phyloP scores from a whole-genome alignment of 1,284 basidiomycete species.

The Erythrobasidium hasegawianum region DNA sequence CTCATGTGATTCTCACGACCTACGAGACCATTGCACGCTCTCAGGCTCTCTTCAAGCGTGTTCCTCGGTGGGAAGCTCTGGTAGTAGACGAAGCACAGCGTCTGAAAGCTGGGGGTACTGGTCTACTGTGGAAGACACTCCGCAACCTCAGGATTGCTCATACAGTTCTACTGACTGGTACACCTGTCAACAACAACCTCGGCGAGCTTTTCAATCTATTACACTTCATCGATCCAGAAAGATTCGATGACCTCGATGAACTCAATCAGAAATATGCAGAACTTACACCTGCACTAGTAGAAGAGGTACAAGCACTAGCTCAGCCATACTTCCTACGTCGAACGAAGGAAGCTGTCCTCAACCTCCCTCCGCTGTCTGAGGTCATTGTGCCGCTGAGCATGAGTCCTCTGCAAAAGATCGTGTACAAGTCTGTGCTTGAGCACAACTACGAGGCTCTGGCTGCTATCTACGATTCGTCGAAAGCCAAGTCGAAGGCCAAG shows the following conservation, averaged over 20 bases:
- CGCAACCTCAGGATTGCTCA: conserved; percentile 74
- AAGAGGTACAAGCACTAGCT: conserved; percentile 54
- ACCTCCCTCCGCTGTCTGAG: conserved; percentile 77
- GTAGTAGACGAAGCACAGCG: conserved; percentile 79
- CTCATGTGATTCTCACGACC: conserved; percentile 74
- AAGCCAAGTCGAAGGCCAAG: conserved; percentile 43
- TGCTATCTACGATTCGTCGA: conserved; percentile 24
- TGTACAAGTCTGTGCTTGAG: conserved; percentile 73
- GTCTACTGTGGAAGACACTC: conserved; percentile 75
- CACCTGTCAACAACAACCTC: conserved; percentile 94
- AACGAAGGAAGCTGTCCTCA: conserved; percentile 85
- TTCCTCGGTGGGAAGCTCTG: conserved; percentile 85
- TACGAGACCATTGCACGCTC: conserved; percentile 61
- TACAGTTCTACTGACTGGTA: conserved; percentile 90
- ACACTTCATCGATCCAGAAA: conserved; percentile 63
- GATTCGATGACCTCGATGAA: conserved; percentile 56
- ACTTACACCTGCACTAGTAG: conserved; percentile 20
- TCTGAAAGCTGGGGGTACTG: conserved; percentile 57
- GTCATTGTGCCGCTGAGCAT: conserved; percentile 86
- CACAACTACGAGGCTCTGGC: conserved; percentile 24
- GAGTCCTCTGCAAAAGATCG: conserved; percentile 78
- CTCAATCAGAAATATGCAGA: conserved; percentile 64
- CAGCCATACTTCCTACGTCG: conserved; percentile 85
- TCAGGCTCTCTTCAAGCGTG: conserved; percentile 69
- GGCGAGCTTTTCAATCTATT: conserved; percentile 91